Base-by-base conservation (phyloP, 2,329 filamentous ascomycete species). In the Verticillium dahliae region DNA sequence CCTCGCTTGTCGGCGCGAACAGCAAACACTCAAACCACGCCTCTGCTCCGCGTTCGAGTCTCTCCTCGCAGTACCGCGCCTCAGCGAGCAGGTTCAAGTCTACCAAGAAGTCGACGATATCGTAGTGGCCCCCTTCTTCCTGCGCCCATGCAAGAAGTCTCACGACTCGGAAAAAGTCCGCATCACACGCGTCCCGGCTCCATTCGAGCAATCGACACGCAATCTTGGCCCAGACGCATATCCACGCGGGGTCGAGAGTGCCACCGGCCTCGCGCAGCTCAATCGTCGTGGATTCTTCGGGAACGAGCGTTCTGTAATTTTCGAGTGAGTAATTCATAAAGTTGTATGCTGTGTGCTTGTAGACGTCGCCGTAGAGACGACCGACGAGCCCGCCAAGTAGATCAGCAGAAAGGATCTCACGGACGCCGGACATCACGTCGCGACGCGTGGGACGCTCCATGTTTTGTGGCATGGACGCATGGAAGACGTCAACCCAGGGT, bases 191-290 rank as follows among this genome's bases (percentile, higher is more conserved):
- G 31, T 74, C 63, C 6, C 65, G 63, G 33, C 70, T 68, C 50
- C 71, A 67, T 34, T 72, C 67, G 22, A 65, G 60, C n/a, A 74
- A 38, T 9, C 73, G 72, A 14, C 69, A 66, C 52, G 73, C 74
- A 50, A 79, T 70, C 18, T 64, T 65, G 14, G 66, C 65, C 76
- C 76, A 79, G 2, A 61, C 64, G 1, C 60, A 58, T 31, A 77
- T 67, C 73, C 72, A 77, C 3, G 67, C 66, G 9, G 71, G 63
- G 50, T 76, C 69, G 14, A 79, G 61, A 3, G 71, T 68, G 0
- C 74, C 74, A 6, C 60, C 65, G 0, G 71, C 76, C 63, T 75
- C 72, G 55, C 76, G 74, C 58, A 74, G 73, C 69, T 79, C 76
- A 56, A 79, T 22, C 11, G 72, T 73, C 50, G 57, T 22, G 13